phyloP scores from a whole-genome alignment of 1,284 basidiomycete genomes.

The Waitea zeae region DNA sequence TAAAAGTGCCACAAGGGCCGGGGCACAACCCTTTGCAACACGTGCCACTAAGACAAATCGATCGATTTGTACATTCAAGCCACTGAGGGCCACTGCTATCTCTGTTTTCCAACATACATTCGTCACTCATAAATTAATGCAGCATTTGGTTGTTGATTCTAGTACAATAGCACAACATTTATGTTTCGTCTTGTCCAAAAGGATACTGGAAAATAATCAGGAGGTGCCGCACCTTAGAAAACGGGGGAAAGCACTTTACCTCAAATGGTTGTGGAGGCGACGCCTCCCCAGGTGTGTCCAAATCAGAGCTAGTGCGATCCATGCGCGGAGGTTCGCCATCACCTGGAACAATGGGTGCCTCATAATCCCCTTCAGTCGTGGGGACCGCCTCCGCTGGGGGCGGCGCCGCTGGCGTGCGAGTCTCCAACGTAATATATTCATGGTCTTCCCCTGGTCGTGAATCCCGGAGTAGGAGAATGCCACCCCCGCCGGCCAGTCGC shows the following conservation, averaged over 20 bases:
- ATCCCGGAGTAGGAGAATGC: constrained; percentile 69
- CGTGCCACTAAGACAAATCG: too few relatives aligned
- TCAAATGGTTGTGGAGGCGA: constrained; percentile 68
- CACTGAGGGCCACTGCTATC: too few relatives aligned
- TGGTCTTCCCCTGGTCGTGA: constrained; percentile 43
- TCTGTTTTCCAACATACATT: too few relatives aligned
- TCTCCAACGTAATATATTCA: constrained; percentile 62
- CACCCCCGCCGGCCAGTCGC: constrained; percentile 61
- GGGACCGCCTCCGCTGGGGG: constrained; percentile 14
- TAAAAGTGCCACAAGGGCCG: too few relatives aligned
- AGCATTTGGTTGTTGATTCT: too few relatives aligned
- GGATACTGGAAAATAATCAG: neutral
- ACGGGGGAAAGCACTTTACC: constrained; percentile 31
- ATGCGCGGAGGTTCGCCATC: constrained; percentile 46
- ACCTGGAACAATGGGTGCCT: constrained; percentile 44
- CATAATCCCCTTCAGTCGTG: constrained; percentile 9
- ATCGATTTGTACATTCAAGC: too few relatives aligned
- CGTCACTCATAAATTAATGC: too few relatives aligned
- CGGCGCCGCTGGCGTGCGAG: constrained; percentile 16
- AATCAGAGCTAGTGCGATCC: too few relatives aligned
- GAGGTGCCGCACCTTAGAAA: neutral
- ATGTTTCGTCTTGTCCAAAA: neutral
- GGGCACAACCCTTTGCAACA: too few relatives aligned
- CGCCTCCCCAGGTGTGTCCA: too few relatives aligned
- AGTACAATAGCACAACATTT: too few relatives aligned